Evolutionary conservation across 2,329 filamentous ascomycete genomes (phyloP).

Genomic region (Fusarium bactridioides): DNA sequence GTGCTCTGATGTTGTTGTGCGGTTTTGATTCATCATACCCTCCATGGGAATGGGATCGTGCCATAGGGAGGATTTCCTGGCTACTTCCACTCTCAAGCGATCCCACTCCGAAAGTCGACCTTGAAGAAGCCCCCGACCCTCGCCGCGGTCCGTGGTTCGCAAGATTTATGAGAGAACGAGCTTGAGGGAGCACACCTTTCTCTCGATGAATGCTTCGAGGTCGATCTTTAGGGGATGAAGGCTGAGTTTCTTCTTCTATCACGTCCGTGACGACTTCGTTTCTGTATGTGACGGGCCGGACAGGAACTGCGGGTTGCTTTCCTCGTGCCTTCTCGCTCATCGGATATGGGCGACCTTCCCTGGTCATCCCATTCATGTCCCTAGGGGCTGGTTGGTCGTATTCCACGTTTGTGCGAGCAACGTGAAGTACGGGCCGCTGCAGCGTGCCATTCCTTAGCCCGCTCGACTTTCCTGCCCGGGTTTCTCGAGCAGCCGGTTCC

Average conservation of each 20-base stretch:
- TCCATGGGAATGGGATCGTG: conserved; percentile 46
- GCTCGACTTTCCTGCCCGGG: conserved; percentile 27
- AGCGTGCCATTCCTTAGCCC: conserved; percentile 36
- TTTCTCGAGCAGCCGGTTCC: conserved; percentile 44
- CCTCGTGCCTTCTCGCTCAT: conserved; percentile 58
- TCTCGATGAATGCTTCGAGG: conserved; percentile 17
- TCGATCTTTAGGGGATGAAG: conserved; percentile 9
- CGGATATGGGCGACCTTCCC: conserved; percentile 2
- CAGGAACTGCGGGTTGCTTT: conserved; percentile 52
- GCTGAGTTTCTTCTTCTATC: conserved; percentile 4
- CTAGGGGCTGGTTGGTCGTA: background rate
- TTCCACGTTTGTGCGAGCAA: conserved; percentile 38
- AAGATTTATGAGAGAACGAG: conserved; percentile 39
- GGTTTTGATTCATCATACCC: conserved; percentile 36
- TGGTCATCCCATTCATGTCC: conserved; percentile 2
- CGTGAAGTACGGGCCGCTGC: conserved; percentile 40
- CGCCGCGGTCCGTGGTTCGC: conserved; percentile 27
- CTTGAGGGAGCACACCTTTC: conserved; percentile 30
- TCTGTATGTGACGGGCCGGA: conserved; percentile 23
- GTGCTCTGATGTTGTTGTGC: conserved; percentile 24
- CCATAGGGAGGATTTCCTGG: conserved; percentile 39
- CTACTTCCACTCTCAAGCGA: conserved; percentile 34
- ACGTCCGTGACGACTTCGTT: conserved; percentile 15
- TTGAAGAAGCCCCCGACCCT: conserved; percentile 35
- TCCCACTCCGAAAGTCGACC: conserved; percentile 34